phyloP scores from a whole-genome alignment of 2,329 filamentous ascomycete genomes.

The Xylaria sp. region DNA sequence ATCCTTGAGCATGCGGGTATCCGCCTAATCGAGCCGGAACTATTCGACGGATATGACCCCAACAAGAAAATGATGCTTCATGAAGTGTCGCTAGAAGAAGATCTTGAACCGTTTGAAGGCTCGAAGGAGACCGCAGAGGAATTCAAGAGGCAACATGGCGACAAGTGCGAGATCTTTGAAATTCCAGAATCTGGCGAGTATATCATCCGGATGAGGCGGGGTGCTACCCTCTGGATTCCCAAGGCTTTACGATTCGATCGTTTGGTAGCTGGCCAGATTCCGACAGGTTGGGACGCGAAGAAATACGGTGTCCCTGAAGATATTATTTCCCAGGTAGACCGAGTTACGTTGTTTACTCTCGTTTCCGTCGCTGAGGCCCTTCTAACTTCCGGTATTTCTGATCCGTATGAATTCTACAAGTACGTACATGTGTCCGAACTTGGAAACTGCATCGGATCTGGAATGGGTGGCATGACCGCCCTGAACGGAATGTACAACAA shows the following conservation, averaged over 20 bases:
- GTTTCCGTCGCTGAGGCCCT: conserved; percentile 94
- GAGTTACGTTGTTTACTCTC: conserved; percentile 93
- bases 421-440: conserved; percentile 98
- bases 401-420: conserved; percentile 99
- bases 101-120: conserved; percentile 95
- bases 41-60: conserved; percentile 96
- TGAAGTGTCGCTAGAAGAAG: conserved; percentile 96
- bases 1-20: conserved; percentile 98
- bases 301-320: conserved; percentile 96
- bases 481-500: conserved; percentile 98
- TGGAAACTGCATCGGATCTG: conserved; percentile 97
- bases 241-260: conserved; percentile 98
- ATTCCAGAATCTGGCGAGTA: conserved; percentile 93
- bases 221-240: conserved; percentile 91
- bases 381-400: conserved; percentile 92
- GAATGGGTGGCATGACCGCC: conserved; percentile 94
- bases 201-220: conserved; percentile 94
- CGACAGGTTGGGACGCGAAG: conserved; percentile 96
- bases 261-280: conserved; percentile 95
- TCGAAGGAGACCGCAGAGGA: conserved; percentile 98
- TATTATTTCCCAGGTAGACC: conserved; percentile 97
- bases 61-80: conserved; percentile 99
- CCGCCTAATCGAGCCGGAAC: conserved; percentile 94
- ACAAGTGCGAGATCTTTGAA: conserved; percentile 98
- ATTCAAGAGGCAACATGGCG: conserved; percentile 96